These are phyloP conservation scores for Calonectria crousiana DNA, from an alignment of 2,329 filamentous ascomycete genomes.

Conservation along the genomic window DNA sequence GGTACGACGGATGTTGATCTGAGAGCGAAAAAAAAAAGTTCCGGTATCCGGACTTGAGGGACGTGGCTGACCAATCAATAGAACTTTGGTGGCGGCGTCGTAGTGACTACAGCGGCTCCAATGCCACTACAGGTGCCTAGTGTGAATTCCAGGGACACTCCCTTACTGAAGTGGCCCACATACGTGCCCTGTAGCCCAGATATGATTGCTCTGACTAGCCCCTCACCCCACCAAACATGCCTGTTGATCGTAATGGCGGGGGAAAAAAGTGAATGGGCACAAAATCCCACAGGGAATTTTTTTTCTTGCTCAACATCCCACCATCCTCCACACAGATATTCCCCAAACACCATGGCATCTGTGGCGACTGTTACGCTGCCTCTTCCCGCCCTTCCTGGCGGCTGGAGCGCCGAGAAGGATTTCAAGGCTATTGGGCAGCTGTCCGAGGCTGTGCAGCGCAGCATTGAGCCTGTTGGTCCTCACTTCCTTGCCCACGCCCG, in stretches of 20 bases:
- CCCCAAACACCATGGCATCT: slow-evolving; percentile 68
- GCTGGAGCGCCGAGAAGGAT: slow-evolving; percentile 90
- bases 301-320: slow-evolving; percentile 30
- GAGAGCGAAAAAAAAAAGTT: slow-evolving; percentile 8
- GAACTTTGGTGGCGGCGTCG: background rate
- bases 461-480: slow-evolving; percentile 94
- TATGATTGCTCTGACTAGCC: background rate
- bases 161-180: background rate
- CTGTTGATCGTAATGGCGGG: slow-evolving; percentile 33
- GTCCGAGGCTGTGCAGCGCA: slow-evolving; percentile 83
- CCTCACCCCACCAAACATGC: slow-evolving; percentile 40
- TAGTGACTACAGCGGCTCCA: background rate
- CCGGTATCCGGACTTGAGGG: background rate
- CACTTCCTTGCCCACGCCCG: slow-evolving; percentile 98
- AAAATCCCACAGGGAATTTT: slow-evolving; percentile 32
- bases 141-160: background rate
- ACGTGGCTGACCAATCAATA: background rate
- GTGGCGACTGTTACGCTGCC: slow-evolving; percentile 71
- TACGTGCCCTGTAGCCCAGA: background rate
- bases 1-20: background rate
- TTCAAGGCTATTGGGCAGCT: slow-evolving; percentile 88
- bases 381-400: slow-evolving; percentile 81
- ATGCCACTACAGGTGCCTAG: background rate
- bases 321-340: slow-evolving; percentile 32
- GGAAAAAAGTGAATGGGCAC: slow-evolving; percentile 33